phyloP scores from a whole-genome alignment of 169 alveolate species.

The Eimeria sp. region DNA sequence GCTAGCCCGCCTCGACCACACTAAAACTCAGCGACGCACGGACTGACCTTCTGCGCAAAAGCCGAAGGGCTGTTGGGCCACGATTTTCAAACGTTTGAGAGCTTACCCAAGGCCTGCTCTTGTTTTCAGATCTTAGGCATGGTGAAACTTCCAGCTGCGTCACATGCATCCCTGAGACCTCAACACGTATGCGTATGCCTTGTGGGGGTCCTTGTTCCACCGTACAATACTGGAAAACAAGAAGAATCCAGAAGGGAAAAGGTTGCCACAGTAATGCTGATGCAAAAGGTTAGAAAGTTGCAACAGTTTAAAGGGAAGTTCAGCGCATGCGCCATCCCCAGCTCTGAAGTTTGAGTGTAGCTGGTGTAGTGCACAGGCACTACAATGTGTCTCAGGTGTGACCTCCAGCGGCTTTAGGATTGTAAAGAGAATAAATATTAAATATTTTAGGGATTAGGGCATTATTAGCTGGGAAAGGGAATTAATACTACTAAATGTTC shows the following conservation, averaged over 20 bases:
- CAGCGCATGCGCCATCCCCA: constrained; percentile 23
- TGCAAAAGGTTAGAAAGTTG: constrained; percentile 12
- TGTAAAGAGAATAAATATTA: too few species aligned
- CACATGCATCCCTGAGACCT: constrained; percentile 44
- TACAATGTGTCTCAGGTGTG: too few species aligned
- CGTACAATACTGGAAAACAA: not conserved
- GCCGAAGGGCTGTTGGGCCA: not conserved
- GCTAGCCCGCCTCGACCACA: constrained; percentile 11
- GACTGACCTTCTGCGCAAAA: not conserved
- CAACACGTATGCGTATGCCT: not conserved
- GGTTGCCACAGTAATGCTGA: not conserved
- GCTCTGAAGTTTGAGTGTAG: not conserved
- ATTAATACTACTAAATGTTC: too few species aligned
- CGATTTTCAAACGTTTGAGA: not conserved
- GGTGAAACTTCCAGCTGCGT: constrained; percentile 23
- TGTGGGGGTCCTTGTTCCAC: not conserved
- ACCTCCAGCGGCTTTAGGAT: too few species aligned
- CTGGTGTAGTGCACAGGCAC: too few species aligned
- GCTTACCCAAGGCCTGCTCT: not conserved
- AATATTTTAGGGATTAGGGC: too few species aligned
- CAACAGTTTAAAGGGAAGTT: not conserved
- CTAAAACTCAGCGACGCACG: constrained; percentile 40
- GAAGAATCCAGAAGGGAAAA: not conserved
- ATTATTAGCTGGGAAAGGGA: too few species aligned
- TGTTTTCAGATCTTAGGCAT: constrained; percentile 4